A percentile compares a stretch with the other conserved stretches of the same genome.
phyloP scores from a whole-genome alignment of 2,329 filamentous ascomycete species.

The Periconia sp. region DNA sequence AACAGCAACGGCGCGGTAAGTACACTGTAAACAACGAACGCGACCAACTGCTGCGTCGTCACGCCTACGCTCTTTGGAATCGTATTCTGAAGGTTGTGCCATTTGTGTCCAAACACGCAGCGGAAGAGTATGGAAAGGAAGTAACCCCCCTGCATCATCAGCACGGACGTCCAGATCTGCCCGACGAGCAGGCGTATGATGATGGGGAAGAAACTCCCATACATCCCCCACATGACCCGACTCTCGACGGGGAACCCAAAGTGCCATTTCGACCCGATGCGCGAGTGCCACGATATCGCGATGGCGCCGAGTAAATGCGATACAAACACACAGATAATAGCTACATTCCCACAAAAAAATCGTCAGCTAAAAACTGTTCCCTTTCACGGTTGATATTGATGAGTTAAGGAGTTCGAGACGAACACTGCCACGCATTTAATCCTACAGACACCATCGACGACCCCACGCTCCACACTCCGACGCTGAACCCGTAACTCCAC shows the following conservation, averaged over 20 bases:
- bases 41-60: constrained; percentile 22
- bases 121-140: constrained; percentile 36
- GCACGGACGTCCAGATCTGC: constrained; percentile 39
- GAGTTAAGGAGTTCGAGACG: neutral
- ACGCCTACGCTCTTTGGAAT: constrained; percentile 20
- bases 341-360: constrained; percentile 6
- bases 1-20: constrained; percentile 22
- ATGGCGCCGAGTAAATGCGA: constrained; percentile 7
- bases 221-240: constrained; percentile 19
- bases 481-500: constrained; percentile 15
- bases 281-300: constrained; percentile 9
- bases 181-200: constrained; percentile 32
- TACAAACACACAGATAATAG: constrained; percentile 6
- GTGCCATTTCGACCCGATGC: constrained; percentile 10
- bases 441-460: constrained; percentile 6
- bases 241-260: constrained; percentile 8
- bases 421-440: too few species aligned
- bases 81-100: constrained; percentile 28
- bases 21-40: constrained; percentile 19
- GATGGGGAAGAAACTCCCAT: constrained; percentile 40
- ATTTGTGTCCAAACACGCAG: constrained; percentile 37
- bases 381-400: too few species aligned
- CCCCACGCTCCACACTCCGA: constrained; percentile 11
- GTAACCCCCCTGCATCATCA: constrained; percentile 35
- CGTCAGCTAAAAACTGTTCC: too few species aligned